These are phyloP conservation scores for Naganishia cerealis DNA, from an alignment of 1,284 basidiomycete species.

Conservation along the genomic window DNA sequence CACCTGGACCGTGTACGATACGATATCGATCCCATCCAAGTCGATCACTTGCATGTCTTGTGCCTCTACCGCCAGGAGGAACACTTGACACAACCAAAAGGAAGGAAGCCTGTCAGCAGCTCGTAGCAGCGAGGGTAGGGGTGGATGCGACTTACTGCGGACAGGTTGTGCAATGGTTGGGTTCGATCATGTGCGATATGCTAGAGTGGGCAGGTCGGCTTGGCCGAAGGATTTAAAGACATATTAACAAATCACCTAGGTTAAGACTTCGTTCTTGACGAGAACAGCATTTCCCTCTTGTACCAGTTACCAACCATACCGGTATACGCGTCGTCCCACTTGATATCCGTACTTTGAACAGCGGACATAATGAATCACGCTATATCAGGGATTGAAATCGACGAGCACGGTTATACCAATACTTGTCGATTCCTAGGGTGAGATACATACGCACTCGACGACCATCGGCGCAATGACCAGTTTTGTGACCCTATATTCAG, in stretches of 20 bases:
- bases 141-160: conserved; percentile 60
- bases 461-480: conserved; percentile 77
- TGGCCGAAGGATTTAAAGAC: conserved; percentile 52
- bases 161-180: conserved; percentile 84
- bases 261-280: conserved; percentile 71
- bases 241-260: conserved; percentile 52
- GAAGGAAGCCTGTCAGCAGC: background rate
- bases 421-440: background rate
- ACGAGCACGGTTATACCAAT: background rate
- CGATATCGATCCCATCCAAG: conserved; percentile 80
- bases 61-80: conserved; percentile 86
- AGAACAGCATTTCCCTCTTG: conserved; percentile 67
- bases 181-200: conserved; percentile 53
- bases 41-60: conserved; percentile 88
- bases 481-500: conserved; percentile 39
- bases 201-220: too few species aligned
- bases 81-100: conserved; percentile 53
- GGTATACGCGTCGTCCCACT: conserved; percentile 90
- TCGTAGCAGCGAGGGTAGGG: too few species aligned
- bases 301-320: conserved; percentile 79
- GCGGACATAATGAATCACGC: conserved; percentile 70
- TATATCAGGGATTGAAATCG: conserved; percentile 18
- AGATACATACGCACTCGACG: conserved; percentile 46
- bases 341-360: conserved; percentile 56
- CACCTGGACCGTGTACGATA: too few species aligned